phyloP scores from a whole-genome alignment of 1,284 basidiomycete genomes.

The Heterobasidion occidentale region DNA sequence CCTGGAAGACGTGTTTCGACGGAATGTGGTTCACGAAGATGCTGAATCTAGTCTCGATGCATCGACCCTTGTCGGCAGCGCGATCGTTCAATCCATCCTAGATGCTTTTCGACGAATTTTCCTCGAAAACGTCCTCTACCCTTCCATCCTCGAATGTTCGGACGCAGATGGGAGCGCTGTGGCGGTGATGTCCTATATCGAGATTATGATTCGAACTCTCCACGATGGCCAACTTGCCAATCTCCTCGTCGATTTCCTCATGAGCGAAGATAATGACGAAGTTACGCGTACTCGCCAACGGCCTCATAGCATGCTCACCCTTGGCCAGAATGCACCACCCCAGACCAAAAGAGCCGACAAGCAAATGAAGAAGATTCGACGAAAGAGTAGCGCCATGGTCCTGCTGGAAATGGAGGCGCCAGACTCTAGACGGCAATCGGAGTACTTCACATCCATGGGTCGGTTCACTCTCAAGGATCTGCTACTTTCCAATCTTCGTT shows the following conservation, averaged over 20 bases:
- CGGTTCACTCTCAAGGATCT: constrained; percentile 89
- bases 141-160: constrained; percentile 90
- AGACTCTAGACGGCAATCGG: constrained; percentile 54
- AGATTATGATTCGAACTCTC: constrained; percentile 77
- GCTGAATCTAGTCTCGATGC: constrained; percentile 38
- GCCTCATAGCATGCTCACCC: constrained; percentile 38
- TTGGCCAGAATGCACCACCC: constrained; percentile 30
- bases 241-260: constrained; percentile 70
- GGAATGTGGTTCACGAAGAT: constrained; percentile 41
- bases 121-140: constrained; percentile 89
- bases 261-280: constrained; percentile 77
- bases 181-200: constrained; percentile 95
- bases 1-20: constrained; percentile 78
- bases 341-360: constrained; percentile 22
- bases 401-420: constrained; percentile 79
- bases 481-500: constrained; percentile 70
- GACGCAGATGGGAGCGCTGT: constrained; percentile 89
- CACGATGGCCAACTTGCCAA: constrained; percentile 63
- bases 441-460: constrained; percentile 80
- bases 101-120: constrained; percentile 84
- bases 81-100: constrained; percentile 75
- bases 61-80: constrained; percentile 59
- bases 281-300: constrained; percentile 36
- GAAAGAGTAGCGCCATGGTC: constrained; percentile 81
- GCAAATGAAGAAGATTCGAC: constrained; percentile 40